Conservation (phyloP, 345 rosid species). For the Aethionema arabicum region DNA sequence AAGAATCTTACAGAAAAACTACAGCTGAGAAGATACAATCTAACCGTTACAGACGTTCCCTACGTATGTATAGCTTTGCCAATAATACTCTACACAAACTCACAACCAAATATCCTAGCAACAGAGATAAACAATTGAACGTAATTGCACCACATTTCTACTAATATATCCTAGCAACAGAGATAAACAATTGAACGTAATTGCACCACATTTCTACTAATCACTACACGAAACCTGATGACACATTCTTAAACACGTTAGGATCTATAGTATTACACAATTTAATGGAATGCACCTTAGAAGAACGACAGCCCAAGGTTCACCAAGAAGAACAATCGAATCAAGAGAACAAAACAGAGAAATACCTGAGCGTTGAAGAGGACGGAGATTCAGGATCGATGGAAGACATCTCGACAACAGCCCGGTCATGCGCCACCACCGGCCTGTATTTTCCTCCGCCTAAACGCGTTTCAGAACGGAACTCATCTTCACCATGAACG, state of each 20-base stretch:
- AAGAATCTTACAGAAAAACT: too few species aligned
- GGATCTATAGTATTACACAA: conserved; percentile 11
- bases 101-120: background rate
- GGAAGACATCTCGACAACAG: conserved; percentile 89
- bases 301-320: background rate
- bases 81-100: conserved; percentile 3
- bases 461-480: conserved; percentile 34
- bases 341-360: background rate
- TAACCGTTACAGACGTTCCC: background rate
- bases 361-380: conserved; percentile 36
- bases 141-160: conserved; percentile 21
- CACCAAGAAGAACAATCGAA: conserved; percentile 13
- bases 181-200: background rate
- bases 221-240: conserved; percentile 14
- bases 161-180: background rate
- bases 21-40: too few species aligned
- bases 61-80: conserved; percentile 9
- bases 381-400: conserved; percentile 78
- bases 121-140: background rate
- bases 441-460: conserved; percentile 78
- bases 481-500: conserved; percentile 54
- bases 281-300: background rate
- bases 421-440: conserved; percentile 82
- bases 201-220: conserved; percentile 20
- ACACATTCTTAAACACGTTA: background rate